phyloP scores from a whole-genome alignment of 2,329 filamentous ascomycete genomes.

The Diplodia intermedia region DNA sequence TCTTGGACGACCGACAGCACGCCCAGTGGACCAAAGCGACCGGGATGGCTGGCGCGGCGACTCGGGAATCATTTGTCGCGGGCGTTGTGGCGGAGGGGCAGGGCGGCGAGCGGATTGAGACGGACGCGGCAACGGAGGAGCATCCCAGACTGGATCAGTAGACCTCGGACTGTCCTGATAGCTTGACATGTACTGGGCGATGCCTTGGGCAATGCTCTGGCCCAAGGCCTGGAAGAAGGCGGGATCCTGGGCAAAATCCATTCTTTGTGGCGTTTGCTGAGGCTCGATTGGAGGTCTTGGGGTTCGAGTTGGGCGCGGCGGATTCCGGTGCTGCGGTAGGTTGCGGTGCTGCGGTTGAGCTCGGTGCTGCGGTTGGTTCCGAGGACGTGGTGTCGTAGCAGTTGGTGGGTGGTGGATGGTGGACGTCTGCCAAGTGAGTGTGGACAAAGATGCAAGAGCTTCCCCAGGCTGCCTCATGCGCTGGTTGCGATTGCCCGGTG shows the following conservation, averaged over 20 bases:
- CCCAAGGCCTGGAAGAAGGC: slow-evolving; percentile 43
- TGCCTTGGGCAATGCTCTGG: slow-evolving; percentile 45
- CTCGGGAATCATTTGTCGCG: slow-evolving; percentile 10
- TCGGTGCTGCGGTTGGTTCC: not conserved
- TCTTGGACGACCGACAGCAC: not conserved
- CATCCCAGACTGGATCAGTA: slow-evolving; percentile 21
- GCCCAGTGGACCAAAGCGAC: slow-evolving; percentile 6
- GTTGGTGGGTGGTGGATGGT: not conserved
- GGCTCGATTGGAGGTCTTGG: not conserved
- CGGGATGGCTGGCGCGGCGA: slow-evolving; percentile 6
- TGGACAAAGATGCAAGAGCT: not conserved
- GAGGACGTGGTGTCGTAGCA: not conserved
- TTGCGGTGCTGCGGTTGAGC: not conserved
- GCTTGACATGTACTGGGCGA: slow-evolving; percentile 41
- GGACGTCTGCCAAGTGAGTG: slow-evolving; percentile 4
- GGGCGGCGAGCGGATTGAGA: not conserved
- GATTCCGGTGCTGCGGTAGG: not conserved
- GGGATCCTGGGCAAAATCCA: slow-evolving; percentile 11
- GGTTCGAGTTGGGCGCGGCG: not conserved
- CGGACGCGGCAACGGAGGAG: slow-evolving; percentile 15
- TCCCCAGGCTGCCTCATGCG: not conserved
- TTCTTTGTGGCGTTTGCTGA: slow-evolving; percentile 9
- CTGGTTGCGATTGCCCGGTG: not conserved
- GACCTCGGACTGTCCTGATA: not conserved
- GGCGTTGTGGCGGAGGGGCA: not conserved